A percentile compares a stretch with the other conserved stretches of the same genome.
Conservation (phyloP, 2,329 filamentous ascomycete genomes). For the Pseudocercospora macadamiae region DNA sequence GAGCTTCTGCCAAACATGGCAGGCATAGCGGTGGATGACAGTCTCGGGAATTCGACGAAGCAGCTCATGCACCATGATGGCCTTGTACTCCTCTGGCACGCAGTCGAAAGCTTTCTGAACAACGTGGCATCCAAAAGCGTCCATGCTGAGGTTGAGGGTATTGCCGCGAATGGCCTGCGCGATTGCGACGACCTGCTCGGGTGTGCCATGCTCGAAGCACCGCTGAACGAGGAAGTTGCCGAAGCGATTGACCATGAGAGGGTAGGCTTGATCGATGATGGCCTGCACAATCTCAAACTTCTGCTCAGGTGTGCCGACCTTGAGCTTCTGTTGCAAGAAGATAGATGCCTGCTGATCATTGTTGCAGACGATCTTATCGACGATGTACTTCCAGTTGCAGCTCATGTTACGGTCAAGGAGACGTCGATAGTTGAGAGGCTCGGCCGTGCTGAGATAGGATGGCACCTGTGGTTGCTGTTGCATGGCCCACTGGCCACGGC, state of each 20-base stretch:
- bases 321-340: slow-evolving; percentile 98
- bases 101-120: slow-evolving; percentile 98
- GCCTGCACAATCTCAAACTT: slow-evolving; percentile 97
- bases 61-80: slow-evolving; percentile 97
- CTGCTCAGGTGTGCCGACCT: slow-evolving; percentile 90
- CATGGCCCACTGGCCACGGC: slow-evolving; percentile 40
- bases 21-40: slow-evolving; percentile 97
- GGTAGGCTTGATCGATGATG: slow-evolving; percentile 92
- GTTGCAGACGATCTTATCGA: slow-evolving; percentile 98
- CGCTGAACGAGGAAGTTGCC: slow-evolving; percentile 98
- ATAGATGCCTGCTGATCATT: slow-evolving; percentile 99
- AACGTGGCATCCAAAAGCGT: slow-evolving; percentile 96
- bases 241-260: slow-evolving; percentile 97
- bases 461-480: slow-evolving; percentile 37
- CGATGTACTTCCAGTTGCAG: slow-evolving; percentile 99
- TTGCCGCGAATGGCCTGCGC: slow-evolving; percentile 92
- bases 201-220: slow-evolving; percentile 96
- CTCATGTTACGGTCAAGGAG: slow-evolving; percentile 93
- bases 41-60: slow-evolving; percentile 95
- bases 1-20: slow-evolving; percentile 99
- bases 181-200: slow-evolving; percentile 92
- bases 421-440: slow-evolving; percentile 94
- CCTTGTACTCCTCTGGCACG: slow-evolving; percentile 96
- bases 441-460: slow-evolving; percentile 76
- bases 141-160: slow-evolving; percentile 93